Conservation (phyloP, 2,329 filamentous ascomycete genomes). For the Alternaria ethzedia region DNA sequence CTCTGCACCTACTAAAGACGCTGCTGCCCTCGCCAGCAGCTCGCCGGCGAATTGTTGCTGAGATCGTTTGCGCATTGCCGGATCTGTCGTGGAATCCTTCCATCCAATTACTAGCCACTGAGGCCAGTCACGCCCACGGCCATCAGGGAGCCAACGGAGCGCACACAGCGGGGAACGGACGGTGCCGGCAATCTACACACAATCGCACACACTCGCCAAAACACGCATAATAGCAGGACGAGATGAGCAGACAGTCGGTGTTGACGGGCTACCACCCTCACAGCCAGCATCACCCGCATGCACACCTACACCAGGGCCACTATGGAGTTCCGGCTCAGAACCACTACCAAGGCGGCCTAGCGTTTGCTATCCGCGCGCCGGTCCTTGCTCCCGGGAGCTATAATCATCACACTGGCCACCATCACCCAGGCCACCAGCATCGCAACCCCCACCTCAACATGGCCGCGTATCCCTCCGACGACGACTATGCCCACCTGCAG, state of each 20-base stretch:
- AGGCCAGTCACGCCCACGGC: slow-evolving; percentile 32
- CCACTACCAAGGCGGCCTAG: slow-evolving; percentile 37
- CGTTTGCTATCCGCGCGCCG: slow-evolving; percentile 47
- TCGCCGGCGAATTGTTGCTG: slow-evolving; percentile 41
- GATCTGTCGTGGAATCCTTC: slow-evolving; percentile 43
- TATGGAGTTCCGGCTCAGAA: slow-evolving; percentile 30
- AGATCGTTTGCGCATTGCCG: slow-evolving; percentile 34
- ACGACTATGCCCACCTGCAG: slow-evolving; percentile 67
- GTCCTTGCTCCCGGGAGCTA: slow-evolving; percentile 45
- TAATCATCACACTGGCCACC: slow-evolving; percentile 43
- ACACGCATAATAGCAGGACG: background rate
- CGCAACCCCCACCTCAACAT: slow-evolving; percentile 44
- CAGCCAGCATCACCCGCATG: slow-evolving; percentile 13
- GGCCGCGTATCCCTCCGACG: slow-evolving; percentile 51
- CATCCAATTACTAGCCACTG: slow-evolving; percentile 36
- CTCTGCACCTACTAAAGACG: slow-evolving; percentile 48
- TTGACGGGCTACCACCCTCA: slow-evolving; percentile 35
- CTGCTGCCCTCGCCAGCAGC: slow-evolving; percentile 41
- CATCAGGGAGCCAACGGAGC: slow-evolving; percentile 16
- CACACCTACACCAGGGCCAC: slow-evolving; percentile 25
- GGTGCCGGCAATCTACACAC: slow-evolving; percentile 11
- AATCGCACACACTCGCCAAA: slow-evolving; percentile 7
- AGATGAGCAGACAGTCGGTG: slow-evolving; percentile 42
- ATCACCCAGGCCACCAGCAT: slow-evolving; percentile 34
- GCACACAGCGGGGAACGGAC: slow-evolving; percentile 12